phyloP scores from a whole-genome alignment of 139 green algal species.

The Chlamydomonas asymmetrica region DNA sequence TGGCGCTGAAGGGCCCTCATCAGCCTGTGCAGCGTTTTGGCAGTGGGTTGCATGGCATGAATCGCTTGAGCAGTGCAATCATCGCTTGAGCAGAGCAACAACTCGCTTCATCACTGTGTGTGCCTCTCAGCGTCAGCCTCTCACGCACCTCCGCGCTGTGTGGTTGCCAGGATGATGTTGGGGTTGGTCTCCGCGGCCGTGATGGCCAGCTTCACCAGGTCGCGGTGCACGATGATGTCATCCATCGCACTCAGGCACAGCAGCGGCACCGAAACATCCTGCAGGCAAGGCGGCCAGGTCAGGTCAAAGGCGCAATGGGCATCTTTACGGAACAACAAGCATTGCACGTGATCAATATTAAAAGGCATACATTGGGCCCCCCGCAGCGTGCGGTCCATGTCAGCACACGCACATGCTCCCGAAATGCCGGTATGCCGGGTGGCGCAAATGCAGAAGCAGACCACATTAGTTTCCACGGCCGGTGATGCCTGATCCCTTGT shows the following conservation, averaged over 20 bases:
- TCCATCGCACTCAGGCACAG: slow-evolving; percentile 18
- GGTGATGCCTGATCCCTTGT: too few relatives aligned
- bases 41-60: too few relatives aligned
- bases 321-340: background rate
- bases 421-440: background rate
- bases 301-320: background rate
- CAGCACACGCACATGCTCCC: background rate
- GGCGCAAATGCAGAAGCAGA: background rate
- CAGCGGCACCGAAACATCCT: slow-evolving; percentile 11
- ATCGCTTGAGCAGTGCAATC: too few relatives aligned
- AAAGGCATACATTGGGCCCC: background rate
- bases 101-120: too few relatives aligned
- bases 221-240: slow-evolving; percentile 16
- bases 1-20: too few relatives aligned
- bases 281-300: background rate
- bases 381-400: background rate
- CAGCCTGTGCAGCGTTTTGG: too few relatives aligned
- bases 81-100: too few relatives aligned
- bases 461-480: too few relatives aligned
- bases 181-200: background rate
- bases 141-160: slow-evolving; percentile 11
- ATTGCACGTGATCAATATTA: too few relatives aligned
- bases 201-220: slow-evolving; percentile 6
- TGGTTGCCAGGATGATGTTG: slow-evolving; percentile 6
- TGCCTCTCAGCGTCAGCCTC: too few relatives aligned